Base-by-base conservation (phyloP, 352 stramenopile genomes). In the Phytophthora parvispora region DNA sequence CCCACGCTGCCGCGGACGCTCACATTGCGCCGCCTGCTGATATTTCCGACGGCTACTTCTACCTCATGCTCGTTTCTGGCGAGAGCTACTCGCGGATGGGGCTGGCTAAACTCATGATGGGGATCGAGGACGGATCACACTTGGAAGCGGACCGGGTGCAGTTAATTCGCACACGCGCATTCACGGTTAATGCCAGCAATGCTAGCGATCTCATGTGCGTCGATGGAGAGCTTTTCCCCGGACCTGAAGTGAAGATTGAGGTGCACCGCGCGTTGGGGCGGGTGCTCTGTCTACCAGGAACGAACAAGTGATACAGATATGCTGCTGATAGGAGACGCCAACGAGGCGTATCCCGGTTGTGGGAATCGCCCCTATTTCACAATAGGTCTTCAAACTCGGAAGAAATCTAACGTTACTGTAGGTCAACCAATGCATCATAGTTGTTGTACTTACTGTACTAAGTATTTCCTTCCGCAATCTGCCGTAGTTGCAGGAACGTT, bases 111-210 rank as follows among this genome's bases (percentile, higher is more conserved):
- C n/a, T 90, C 36, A 78, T 92, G 51, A 61, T 92, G 51, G 80
- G 57, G 1, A 76, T 92, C 22, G 86, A 92, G 16, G 69, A 80
- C 18, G 86, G 79, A 7, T 72, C 70, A 6, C 84, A 92, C 42
- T 32, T 91, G 16, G 66, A 75, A 34, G 32, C 67, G 25, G 60
- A 80, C 24, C 63, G 66, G 10, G 73, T 92, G 8, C 61, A 88
- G 27, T 65, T 91, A 20, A 77, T 94, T 58, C 79, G 81, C 22
- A 94, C 86, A 3, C 84, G 86, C 40, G 86, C 83, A 13, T 92
- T 86, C 56, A 78, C 78, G 32, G 64, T 92, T 25, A 42, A 61
- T 24, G 53, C 69, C 12, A 76, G 65, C 29, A 70, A 74, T 25
- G 31, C 64, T 3, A 25, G 78, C 22, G 81, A 90, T 24, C 55